These are phyloP conservation scores for Heliamphora exappendiculata DNA, from an alignment of 148 eudicot species.

Conservation along the genomic window DNA sequence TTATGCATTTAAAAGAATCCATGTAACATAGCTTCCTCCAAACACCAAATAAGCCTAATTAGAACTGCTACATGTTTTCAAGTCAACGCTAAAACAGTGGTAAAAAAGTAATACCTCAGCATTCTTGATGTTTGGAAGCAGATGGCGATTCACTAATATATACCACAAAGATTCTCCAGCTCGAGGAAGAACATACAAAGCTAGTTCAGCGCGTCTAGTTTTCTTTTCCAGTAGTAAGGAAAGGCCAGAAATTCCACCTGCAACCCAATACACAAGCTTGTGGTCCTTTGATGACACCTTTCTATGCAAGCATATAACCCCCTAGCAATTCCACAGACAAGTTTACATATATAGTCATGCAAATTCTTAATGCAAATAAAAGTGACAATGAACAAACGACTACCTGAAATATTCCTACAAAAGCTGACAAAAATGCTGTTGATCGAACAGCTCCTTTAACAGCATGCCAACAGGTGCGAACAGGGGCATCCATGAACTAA, in stretches of 20 bases:
- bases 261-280: slow-evolving; percentile 93
- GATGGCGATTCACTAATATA: slow-evolving; percentile 76
- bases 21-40: too few species aligned
- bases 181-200: slow-evolving; percentile 92
- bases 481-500: slow-evolving; percentile 84
- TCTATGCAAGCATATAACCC: slow-evolving; percentile 84
- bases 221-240: slow-evolving; percentile 88
- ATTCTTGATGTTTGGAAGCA: slow-evolving; percentile 73
- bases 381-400: slow-evolving; percentile 6
- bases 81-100: background rate
- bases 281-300: slow-evolving; percentile 87
- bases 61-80: background rate
- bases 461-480: slow-evolving; percentile 81
- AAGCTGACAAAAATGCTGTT: slow-evolving; percentile 82
- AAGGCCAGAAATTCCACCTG: slow-evolving; percentile 85
- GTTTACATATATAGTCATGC: slow-evolving; percentile 5
- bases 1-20: too few species aligned
- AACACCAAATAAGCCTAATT: background rate
- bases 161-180: slow-evolving; percentile 94
- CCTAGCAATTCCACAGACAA: slow-evolving; percentile 39
- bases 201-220: slow-evolving; percentile 83
- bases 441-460: slow-evolving; percentile 85
- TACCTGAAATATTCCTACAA: slow-evolving; percentile 97
- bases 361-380: background rate
- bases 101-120: slow-evolving; percentile 64